Base-by-base conservation (phyloP, 148 eudicot genomes). In the Rhododendron henanense region DNA sequence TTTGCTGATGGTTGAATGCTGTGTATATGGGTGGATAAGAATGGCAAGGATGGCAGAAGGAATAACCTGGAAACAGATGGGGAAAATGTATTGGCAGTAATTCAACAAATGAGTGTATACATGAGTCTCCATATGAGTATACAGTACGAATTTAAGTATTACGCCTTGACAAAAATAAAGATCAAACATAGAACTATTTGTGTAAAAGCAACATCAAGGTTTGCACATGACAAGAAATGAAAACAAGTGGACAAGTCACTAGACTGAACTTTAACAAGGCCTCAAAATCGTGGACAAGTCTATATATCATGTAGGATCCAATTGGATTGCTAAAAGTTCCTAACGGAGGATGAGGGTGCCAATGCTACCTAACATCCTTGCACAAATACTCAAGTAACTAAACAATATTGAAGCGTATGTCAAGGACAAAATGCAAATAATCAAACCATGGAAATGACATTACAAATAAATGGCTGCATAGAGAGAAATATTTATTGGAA, bases 41-140 rank as follows among this genome's bases (percentile, higher is more conserved):
- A 93, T 0, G 57, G 97, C 92, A 86, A 94, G 89, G 76, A 93
- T 31, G 14, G 92, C 98, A 85, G 89, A 89, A 69, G 99, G 99
- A 83, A 92, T 91, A 5, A 92, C 44, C 99, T 96, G 93, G 31
- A 48, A 85, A 75, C n/a, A 84, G 15, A 78, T 47, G 14, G 82
- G 74, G 53, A 79, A 28, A 11, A 31, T 37, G n/a, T 73, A 31
- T 55, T 35, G 2, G 55, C 75, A 81, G 73, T 61, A 19, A 19
- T 33, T 33, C n/a, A 86, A 41, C 8, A 82, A 37, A 5, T n/a
- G 14, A 76, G 79, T 39, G 28, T 41, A 9, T 15, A 18, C 13
- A 65, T 16, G 16, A 7, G 11, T 69, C 41, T 47, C 31, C 28
- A 31, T 5, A 31, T 4, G 8, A 31, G 19, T 5, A 31, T 31